Evolutionary conservation across 2,329 filamentous ascomycete species (phyloP), one percentile per base, ranked within the genome.

Genomic region (Cladophialophora bantiana): DNA sequence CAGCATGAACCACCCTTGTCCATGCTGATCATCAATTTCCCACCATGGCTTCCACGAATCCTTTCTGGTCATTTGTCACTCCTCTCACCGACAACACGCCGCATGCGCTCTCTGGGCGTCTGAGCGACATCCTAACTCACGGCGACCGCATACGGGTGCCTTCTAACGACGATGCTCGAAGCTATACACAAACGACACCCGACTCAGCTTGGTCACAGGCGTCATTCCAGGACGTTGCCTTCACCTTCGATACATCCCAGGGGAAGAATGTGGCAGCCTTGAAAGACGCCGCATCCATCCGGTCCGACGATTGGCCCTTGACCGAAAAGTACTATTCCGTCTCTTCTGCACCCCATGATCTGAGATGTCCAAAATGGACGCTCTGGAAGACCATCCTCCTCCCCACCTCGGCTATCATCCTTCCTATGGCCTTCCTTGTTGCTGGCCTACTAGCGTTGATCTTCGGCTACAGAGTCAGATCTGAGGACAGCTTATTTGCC

Each of bases 401-500:
- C 15, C 71, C 71, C n/a, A 64, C 70, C 1, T 38, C 62, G 2
- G 61, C 58, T 35, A 61, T 73, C n/a, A 62, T 68, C 38, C 18
- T 72, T 7, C 71, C 71, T 6, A 71, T 73, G 68, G 63, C 68
- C 4, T 59, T 63, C 18, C 66, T 73, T 26, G 63, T 70, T 36
- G 70, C 63, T 3, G 71, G 62, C 0, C 48, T 71, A 9, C 36
- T 73, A n/a, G 68, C 62, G 12, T 42, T 72, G 31, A 70, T 73
- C 18, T 71, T 70, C 58, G 67, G 69, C 15, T 71, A 72, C 53
- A 40, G 62, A 48, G 67, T 73, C 57, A 64, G 55, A 38, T 67
- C 66, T 34, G 64, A 70, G 31, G 45, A 53, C 34, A 68, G 64
- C 42, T 35, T 68, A 2, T 68, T 69, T 38, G 50, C 42, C 1